Evolutionary conservation across 306 rosid genomes (phyloP).

Genomic region (Spatholobus suberectus): DNA sequence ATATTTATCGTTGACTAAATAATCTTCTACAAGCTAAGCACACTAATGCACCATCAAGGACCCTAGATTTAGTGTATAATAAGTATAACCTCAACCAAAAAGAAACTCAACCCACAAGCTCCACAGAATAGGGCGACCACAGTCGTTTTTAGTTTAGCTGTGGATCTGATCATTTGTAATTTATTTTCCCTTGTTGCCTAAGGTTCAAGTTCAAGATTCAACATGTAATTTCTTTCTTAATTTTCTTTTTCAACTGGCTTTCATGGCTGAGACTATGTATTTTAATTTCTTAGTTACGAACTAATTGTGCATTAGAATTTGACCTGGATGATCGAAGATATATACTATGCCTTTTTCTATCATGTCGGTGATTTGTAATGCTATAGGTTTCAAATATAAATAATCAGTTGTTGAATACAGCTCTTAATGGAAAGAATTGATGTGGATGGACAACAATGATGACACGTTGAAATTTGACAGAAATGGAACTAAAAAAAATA

Average conservation of each 20-base stretch:
- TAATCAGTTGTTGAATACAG: constrained; percentile 54
- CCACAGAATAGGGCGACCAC: constrained; percentile 41
- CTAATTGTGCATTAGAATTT: constrained; percentile 50
- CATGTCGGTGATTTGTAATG: constrained; percentile 54
- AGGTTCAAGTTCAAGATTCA: constrained; percentile 5
- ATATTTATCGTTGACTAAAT: constrained; percentile 75
- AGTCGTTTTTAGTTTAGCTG: constrained; percentile 43
- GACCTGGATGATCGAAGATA: constrained; percentile 6
- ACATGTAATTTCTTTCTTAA: background rate
- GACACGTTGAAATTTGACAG: constrained; percentile 11
- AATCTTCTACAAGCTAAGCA: constrained; percentile 10
- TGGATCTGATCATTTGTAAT: constrained; percentile 40
- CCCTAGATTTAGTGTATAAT: constrained; percentile 42
- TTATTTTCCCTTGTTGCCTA: background rate
- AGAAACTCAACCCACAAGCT: constrained; percentile 12
- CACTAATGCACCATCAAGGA: constrained; percentile 29
- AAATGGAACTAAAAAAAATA: background rate
- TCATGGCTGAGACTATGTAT: constrained; percentile 3
- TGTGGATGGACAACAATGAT: constrained; percentile 21
- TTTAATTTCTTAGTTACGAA: background rate
- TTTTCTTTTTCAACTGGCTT: background rate
- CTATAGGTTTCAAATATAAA: constrained; percentile 21
- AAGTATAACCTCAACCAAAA: constrained; percentile 13
- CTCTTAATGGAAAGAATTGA: constrained; percentile 46
- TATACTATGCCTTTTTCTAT: background rate